Base-by-base conservation (phyloP, 2,329 filamentous ascomycete genomes). In the Thermoascus crustaceus region DNA sequence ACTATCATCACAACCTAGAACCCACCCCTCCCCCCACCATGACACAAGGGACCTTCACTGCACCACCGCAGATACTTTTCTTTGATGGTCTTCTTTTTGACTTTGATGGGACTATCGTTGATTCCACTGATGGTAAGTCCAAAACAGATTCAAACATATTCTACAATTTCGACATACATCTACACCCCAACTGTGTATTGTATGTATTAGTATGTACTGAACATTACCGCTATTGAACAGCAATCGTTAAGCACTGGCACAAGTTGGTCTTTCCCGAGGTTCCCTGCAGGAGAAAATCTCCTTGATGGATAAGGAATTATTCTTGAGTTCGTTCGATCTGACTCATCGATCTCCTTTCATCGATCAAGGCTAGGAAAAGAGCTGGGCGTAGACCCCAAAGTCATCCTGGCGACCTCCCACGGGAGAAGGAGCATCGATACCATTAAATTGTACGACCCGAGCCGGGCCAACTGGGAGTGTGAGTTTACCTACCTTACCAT, bases 401-500 rank as follows among this genome's bases (percentile, higher is more conserved):
- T 82, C 30, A 96, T 98, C 50, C 73, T 96, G 17, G 75, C 85
- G 51, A 94, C 86, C 7, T 94, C 87, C 4, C 91, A 98, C 62
- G 91, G 91, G 42, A 78, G 89, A 40, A 72, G 91, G 39, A 86
- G 80, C 47, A 94, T 96, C 52, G 91, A 98, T 51, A 78, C 83
- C 2, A 71, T 98, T 39, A 76, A 76, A 57, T 68, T 88, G 18
- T 75, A 94, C 39, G 80, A 85, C 43, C 83, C 86, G 10, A 79
- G 84, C 48, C 85, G 86, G 57, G 91, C 91, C 26, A 95, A 82
- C 50, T 89, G 84, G 86, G 86, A 94, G 45, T 94, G 86, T 93
- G 65, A 66, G 84, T 76, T 25, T 37, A 42, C 11, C 38, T 29
- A 18, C 22, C 14, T 20, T 33, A 20, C 24, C 13, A 8, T 19